Evolutionary conservation across 129 eudicot species (phyloP).

Genomic region (Helianthus tuberosus): DNA sequence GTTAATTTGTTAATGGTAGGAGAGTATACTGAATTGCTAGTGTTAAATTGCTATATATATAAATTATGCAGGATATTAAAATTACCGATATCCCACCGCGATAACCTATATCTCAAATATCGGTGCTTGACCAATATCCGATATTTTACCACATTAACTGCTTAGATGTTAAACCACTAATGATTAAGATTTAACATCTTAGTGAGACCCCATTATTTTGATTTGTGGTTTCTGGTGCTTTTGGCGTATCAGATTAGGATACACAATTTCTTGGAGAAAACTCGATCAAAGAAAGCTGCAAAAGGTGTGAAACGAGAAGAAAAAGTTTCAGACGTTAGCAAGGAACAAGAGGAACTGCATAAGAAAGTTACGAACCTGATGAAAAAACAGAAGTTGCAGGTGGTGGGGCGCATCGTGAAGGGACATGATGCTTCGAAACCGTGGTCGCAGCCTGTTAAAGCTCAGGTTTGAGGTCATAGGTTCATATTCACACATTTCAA

Average conservation of each 20-base stretch:
- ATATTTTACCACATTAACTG: neutral
- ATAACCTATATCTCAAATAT: too few species aligned
- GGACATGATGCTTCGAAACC: slow-evolving; percentile 58
- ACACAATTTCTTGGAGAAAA: slow-evolving; percentile 70
- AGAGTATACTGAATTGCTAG: too few species aligned
- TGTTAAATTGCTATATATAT: too few species aligned
- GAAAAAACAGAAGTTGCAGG: slow-evolving; percentile 75
- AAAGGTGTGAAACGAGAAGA: slow-evolving; percentile 43
- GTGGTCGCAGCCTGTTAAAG: slow-evolving; percentile 80
- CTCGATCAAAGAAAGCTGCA: slow-evolving; percentile 51
- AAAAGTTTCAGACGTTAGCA: slow-evolving; percentile 29
- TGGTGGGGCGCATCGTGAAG: slow-evolving; percentile 59
- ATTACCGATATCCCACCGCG: too few species aligned
- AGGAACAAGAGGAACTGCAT: slow-evolving; percentile 50
- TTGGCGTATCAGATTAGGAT: slow-evolving; percentile 63
- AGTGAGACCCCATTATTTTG: too few species aligned
- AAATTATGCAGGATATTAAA: too few species aligned
- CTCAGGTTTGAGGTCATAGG: slow-evolving; percentile 67
- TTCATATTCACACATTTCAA: slow-evolving; percentile 28
- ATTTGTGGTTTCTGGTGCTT: neutral
- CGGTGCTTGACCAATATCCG: too few species aligned
- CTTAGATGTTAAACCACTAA: too few species aligned
- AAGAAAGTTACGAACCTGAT: slow-evolving; percentile 63
- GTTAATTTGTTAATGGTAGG: too few species aligned
- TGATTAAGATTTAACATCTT: too few species aligned